Evolutionary conservation across 305 asterid species (phyloP).

Genomic region (Fraxinus paxiana): DNA sequence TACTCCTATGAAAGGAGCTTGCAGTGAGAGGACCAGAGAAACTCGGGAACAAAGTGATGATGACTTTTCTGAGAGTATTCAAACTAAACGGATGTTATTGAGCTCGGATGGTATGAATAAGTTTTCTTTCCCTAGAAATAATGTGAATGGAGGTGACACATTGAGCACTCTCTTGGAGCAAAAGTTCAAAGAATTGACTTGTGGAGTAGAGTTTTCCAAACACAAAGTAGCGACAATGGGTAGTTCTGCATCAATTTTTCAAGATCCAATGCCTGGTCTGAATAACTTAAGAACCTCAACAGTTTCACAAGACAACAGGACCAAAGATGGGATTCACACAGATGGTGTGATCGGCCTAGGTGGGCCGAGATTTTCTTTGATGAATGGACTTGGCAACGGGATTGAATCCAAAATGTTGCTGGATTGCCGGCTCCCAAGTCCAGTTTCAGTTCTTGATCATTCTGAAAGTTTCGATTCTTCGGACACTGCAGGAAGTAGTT

Average conservation of each 20-base stretch:
- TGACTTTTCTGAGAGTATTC: not conserved
- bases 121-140: constrained; percentile 36
- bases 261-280: constrained; percentile 6
- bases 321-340: constrained; percentile 24
- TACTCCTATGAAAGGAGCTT: constrained; percentile 60
- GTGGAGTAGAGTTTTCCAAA: constrained; percentile 50
- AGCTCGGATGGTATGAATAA: constrained; percentile 34
- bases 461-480: constrained; percentile 71
- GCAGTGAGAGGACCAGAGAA: constrained; percentile 34
- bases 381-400: constrained; percentile 23
- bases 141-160: constrained; percentile 55
- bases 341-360: constrained; percentile 30
- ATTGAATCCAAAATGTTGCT: constrained; percentile 35
- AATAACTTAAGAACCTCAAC: not conserved
- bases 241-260: constrained; percentile 8
- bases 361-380: constrained; percentile 26
- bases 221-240: constrained; percentile 29
- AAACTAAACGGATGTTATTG: constrained; percentile 31
- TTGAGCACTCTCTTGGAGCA: constrained; percentile 77
- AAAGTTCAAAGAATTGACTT: constrained; percentile 64
- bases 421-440: constrained; percentile 62
- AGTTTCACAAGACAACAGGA: constrained; percentile 24
- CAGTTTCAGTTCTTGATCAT: constrained; percentile 70
- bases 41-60: constrained; percentile 31
- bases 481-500: constrained; percentile 50